These are phyloP conservation scores for Podospora appendiculata DNA, from an alignment of 495 filamentous ascomycete species.

Conservation along the genomic window DNA sequence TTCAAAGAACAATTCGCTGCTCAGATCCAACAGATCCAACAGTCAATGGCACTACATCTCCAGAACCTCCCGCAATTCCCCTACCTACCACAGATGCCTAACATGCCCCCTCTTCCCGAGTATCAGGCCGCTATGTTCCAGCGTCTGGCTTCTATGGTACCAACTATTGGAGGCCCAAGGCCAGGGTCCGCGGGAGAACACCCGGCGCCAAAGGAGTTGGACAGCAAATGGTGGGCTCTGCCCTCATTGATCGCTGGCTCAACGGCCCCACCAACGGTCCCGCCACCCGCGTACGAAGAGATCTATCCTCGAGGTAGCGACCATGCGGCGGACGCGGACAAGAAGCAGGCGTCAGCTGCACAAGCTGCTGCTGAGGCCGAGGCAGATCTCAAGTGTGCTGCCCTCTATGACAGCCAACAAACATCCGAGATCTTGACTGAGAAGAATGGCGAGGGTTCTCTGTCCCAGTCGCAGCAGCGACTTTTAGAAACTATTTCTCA, in stretches of 20 bases:
- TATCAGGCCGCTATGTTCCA: constrained; percentile 64
- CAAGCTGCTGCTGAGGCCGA: constrained; percentile 57
- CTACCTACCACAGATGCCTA: constrained; percentile 22
- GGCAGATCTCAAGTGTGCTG: constrained; percentile 59
- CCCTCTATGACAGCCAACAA: constrained; percentile 39
- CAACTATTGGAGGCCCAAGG: constrained; percentile 41
- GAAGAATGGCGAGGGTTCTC: constrained; percentile 2
- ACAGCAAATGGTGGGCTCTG: constrained; percentile 65
- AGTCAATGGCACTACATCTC: constrained; percentile 44
- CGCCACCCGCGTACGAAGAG: constrained; percentile 75
- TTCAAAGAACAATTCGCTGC: constrained; percentile 32
- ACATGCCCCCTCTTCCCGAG: constrained; percentile 56
- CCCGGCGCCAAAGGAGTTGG: constrained; percentile 40
- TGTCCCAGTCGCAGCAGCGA: neutral
- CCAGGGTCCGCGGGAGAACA: constrained; percentile 27
- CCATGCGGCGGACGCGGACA: constrained; percentile 22
- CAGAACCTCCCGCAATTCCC: constrained; percentile 24
- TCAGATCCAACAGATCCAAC: constrained; percentile 76
- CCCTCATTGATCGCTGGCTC: constrained; percentile 32
- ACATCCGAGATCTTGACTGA: constrained; percentile 4
- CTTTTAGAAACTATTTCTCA: neutral
- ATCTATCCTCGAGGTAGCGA: constrained; percentile 48
- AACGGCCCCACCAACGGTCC: constrained; percentile 19
- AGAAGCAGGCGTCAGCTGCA: constrained; percentile 54
- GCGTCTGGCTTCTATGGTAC: constrained; percentile 67